Evolutionary conservation across 108 stramenopile species (phyloP).

Genomic region (Epipyxis sp.): DNA sequence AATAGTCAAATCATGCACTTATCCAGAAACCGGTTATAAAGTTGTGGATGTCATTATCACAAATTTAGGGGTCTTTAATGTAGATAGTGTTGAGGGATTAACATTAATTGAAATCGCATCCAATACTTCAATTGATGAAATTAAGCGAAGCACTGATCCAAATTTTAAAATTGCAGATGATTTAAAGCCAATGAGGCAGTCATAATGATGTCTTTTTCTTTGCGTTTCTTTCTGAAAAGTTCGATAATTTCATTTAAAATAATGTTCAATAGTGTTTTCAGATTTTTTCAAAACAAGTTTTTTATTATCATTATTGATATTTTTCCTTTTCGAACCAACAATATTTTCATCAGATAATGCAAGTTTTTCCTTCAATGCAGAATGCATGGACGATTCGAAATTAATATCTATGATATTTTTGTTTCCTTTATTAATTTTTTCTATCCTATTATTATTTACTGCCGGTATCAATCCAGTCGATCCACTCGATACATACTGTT

Average conservation of each 20-base stretch:
- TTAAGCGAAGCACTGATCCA: neutral
- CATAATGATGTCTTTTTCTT: neutral
- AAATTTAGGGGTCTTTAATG: constrained; percentile 80
- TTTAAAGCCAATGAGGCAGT: neutral
- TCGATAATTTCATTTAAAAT: neutral
- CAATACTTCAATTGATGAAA: constrained; percentile 5
- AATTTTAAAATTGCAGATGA: constrained; percentile 4
- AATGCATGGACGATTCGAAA: neutral
- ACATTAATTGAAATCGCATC: constrained; percentile 13
- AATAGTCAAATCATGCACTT: constrained; percentile 72
- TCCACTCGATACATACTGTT: no score
- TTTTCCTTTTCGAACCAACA: neutral
- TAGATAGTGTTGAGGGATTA: constrained; percentile 52
- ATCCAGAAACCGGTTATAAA: constrained; percentile 80
- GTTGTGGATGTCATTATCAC: constrained; percentile 91
- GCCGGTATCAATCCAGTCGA: no score
- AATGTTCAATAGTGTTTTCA: no score
- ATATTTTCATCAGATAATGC: neutral
- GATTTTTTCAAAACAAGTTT: no score
- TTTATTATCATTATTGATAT: neutral
- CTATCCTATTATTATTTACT: no score
- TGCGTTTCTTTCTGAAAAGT: neutral
- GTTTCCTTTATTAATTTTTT: no score
- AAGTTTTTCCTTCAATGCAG: neutral
- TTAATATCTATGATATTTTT: no score